These are phyloP conservation scores for Solanum chacoense DNA, from an alignment of 305 asterid species.

Conservation along the genomic window DNA sequence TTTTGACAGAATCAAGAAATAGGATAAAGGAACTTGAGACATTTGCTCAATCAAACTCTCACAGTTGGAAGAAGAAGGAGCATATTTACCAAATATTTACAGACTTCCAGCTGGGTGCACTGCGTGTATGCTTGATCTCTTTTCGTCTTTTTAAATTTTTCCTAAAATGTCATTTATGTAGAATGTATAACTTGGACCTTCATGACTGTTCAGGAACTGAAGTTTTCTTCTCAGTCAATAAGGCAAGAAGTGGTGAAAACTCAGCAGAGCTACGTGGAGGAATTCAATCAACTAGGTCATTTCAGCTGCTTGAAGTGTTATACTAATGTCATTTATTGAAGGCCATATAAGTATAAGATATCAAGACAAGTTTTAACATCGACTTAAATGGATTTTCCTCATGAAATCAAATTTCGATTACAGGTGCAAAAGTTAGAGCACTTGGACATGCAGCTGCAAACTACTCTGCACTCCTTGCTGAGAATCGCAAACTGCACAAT, in stretches of 20 bases:
- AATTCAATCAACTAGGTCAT: slow-evolving; percentile 47
- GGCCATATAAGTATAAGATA: not conserved
- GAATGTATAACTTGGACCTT: not conserved
- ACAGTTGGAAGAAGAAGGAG: slow-evolving; percentile 54
- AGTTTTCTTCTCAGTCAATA: slow-evolving; percentile 58
- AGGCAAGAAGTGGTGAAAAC: slow-evolving; percentile 60
- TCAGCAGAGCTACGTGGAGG: slow-evolving; percentile 52
- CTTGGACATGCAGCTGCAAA: slow-evolving; percentile 56
- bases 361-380: not conserved
- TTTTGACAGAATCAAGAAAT: slow-evolving; percentile 26
- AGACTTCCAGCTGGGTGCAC: slow-evolving; percentile 70
- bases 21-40: slow-evolving; percentile 51
- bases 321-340: not conserved
- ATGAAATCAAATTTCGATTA: not conserved
- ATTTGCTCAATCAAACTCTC: slow-evolving; percentile 23
- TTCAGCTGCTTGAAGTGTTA: not conserved
- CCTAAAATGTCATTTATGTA: not conserved
- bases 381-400: not conserved
- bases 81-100: slow-evolving; percentile 44
- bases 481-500: slow-evolving; percentile 75
- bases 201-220: slow-evolving; percentile 51
- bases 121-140: slow-evolving; percentile 41
- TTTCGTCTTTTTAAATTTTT: not conserved
- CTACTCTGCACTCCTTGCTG: slow-evolving; percentile 54
- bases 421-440: slow-evolving; percentile 45